Conservation (phyloP, 225 moss, liverwort and hornwort species). For the Marchantia polymorpha region DNA sequence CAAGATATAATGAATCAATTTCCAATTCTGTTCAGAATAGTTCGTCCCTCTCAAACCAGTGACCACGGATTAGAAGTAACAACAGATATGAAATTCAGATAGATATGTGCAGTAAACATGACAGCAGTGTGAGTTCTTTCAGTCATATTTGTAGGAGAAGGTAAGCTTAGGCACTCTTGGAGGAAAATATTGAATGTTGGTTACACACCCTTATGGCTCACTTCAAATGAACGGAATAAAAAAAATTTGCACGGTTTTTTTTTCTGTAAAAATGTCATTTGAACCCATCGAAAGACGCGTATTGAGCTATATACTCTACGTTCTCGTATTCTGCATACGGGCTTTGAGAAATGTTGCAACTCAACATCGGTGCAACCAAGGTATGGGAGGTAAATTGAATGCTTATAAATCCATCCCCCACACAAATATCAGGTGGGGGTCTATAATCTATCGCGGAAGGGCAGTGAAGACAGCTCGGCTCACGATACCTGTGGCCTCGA, state of each 20-base stretch:
- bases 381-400: not conserved
- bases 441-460: slow-evolving; percentile 58
- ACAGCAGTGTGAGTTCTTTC: no score
- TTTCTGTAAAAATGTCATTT: not conserved
- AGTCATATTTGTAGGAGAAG: not conserved
- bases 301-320: not conserved
- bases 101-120: no score
- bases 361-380: slow-evolving; percentile 9
- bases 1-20: no score
- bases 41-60: no score
- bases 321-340: not conserved
- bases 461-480: slow-evolving; percentile 86
- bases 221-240: not conserved
- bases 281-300: not conserved
- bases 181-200: no score
- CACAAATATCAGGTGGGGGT: not conserved
- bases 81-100: no score
- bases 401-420: not conserved
- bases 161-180: no score
- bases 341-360: not conserved
- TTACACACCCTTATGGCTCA: not conserved
- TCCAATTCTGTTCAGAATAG: no score
- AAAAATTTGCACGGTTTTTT: not conserved
- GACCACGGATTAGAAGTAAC: no score
- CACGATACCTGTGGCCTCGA: slow-evolving; percentile 94